Conservation (phyloP, 106 monocot genomes). For the Dioscorea alata region DNA sequence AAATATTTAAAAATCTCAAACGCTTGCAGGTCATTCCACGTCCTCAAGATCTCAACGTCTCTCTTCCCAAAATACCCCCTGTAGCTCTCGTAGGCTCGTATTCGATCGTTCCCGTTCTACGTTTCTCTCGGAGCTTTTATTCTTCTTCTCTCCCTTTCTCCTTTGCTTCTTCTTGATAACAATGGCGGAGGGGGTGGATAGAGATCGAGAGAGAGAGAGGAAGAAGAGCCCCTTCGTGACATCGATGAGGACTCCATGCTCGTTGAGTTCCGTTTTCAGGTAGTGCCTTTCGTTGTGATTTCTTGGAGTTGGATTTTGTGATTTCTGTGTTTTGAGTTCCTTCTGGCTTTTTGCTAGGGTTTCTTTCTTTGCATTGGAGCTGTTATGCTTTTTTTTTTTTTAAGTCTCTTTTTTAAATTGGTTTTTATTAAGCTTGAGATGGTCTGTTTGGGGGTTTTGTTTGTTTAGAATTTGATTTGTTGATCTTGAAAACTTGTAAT, state of each 20-base stretch:
- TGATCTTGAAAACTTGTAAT: too few relatives aligned
- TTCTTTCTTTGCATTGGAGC: too few relatives aligned
- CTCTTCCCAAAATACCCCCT: neutral
- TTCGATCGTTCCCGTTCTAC: neutral
- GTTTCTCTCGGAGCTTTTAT: neutral
- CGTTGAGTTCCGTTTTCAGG: slow-evolving; percentile 82
- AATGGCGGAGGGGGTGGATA: slow-evolving; percentile 1
- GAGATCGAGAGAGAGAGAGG: slow-evolving; percentile 7
- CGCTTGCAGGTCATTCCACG: neutral
- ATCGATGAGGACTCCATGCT: slow-evolving; percentile 45
- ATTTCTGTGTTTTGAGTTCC: neutral
- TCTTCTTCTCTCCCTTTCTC: neutral
- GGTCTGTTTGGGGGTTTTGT: too few relatives aligned
- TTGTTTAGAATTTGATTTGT: too few relatives aligned
- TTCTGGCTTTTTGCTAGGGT: too few relatives aligned
- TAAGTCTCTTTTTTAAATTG: too few relatives aligned
- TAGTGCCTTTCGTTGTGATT: neutral
- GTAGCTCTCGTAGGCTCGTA: neutral
- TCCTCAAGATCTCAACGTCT: neutral
- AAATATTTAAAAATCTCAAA: too few relatives aligned
- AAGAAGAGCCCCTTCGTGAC: slow-evolving; percentile 19
- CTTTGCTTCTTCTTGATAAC: too few relatives aligned
- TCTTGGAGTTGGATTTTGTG: slow-evolving; percentile 1
- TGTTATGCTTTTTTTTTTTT: too few relatives aligned
- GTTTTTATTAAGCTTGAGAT: too few relatives aligned